Evolutionary conservation across 345 rosid genomes (phyloP), one percentile per base, ranked within the genome.

Genomic region (Odontarrhena argentea): DNA sequence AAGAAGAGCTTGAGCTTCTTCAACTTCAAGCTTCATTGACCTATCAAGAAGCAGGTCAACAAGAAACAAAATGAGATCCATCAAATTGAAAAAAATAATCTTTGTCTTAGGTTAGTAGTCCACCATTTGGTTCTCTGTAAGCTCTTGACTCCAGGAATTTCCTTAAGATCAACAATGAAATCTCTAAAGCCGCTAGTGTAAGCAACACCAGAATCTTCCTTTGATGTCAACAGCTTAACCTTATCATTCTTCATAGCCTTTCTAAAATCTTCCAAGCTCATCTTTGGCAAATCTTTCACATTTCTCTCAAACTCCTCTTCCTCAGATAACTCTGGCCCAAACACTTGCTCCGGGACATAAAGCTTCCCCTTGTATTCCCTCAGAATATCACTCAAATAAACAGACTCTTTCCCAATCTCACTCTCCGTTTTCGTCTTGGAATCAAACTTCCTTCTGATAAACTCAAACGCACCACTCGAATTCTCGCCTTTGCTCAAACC

Each of bases 121-220:
- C 72, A 89, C 98, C 98, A 92, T 87, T 82, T 86, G 18, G 96
- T 89, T 79, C 91, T 83, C 66, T 89, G 98, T 74, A 92, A 80
- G 60, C 81, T 84, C 82, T 85, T 92, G 52, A 79, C 84, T 10
- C 98, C 98, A 0, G 95, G 95, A 68, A 92, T 87, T 10, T 89
- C 87, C 81, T 87, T 82, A 82, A 92, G 86, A 68, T 92, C 86
- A 53, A 92, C 88, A 40, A 87, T 50, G 40, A 89, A 89, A 49
- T 87, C 87, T 75, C 83, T 77, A 70, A 55, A 67, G 32, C 75
- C 79, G 38, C 30, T 68, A 28, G 63, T 62, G 63, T 58, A 62
- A 28, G 78, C 14, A 50, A 46, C 69, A 41, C 69, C 65, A 7
- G 57, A 58, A 69, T 61, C 75, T 25, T 84, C 98, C 81, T 84